These are phyloP conservation scores for Fusarium pseudograminearum DNA, from an alignment of 2,329 filamentous ascomycete species.

Conservation along the genomic window DNA sequence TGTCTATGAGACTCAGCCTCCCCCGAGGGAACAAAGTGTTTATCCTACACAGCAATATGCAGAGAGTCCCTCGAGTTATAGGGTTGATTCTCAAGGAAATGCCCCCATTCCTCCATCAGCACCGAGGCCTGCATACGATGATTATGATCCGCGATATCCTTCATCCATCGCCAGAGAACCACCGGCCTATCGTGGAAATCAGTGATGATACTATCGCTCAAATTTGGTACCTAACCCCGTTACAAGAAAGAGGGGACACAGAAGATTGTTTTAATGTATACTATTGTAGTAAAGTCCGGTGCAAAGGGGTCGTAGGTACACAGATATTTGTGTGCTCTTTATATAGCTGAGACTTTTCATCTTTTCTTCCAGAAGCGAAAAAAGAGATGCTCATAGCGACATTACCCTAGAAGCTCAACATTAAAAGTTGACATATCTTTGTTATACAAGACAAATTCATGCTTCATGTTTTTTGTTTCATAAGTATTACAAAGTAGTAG, in stretches of 20 bases:
- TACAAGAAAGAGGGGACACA: neutral
- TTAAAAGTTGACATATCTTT: too few species aligned
- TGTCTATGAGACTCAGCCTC: constrained; percentile 37
- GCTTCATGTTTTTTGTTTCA: neutral
- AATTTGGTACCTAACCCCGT: neutral
- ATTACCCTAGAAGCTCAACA: too few species aligned
- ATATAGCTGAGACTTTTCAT: too few species aligned
- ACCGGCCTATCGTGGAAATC: constrained; percentile 6
- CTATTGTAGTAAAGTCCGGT: neutral
- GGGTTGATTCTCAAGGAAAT: constrained; percentile 5
- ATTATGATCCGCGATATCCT: constrained; percentile 60
- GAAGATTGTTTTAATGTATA: neutral
- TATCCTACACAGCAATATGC: constrained; percentile 22
- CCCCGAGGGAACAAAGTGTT: constrained; percentile 20
- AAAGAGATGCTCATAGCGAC: too few species aligned
- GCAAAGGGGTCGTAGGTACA: neutral
- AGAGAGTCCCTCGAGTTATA: constrained; percentile 12
- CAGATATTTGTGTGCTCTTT: neutral
- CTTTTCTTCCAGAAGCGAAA: too few species aligned
- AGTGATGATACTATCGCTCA: neutral
- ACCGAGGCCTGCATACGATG: constrained; percentile 49
- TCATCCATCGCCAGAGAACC: constrained; percentile 34
- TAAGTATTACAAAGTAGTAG: constrained; percentile 18
- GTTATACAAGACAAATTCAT: neutral
- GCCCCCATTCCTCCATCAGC: constrained; percentile 4